Evolutionary conservation across 345 rosid species (phyloP).

Genomic region (Populus tremula): DNA sequence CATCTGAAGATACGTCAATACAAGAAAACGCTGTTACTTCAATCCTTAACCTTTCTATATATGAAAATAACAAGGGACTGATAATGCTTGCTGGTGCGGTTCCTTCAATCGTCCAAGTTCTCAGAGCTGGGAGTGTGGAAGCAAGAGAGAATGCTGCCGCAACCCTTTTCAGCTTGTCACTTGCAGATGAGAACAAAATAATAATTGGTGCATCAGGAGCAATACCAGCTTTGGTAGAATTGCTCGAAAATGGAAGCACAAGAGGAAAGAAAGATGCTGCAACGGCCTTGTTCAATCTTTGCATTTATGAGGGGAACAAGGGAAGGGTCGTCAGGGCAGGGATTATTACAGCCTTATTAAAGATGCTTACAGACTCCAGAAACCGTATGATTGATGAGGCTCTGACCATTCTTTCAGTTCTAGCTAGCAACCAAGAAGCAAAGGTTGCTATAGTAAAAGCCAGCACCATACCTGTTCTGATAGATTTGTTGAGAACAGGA

Average conservation of each 20-base stretch:
- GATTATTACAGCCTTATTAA: conserved; percentile 55
- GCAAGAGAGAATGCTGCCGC: conserved; percentile 96
- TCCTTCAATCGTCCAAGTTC: conserved; percentile 79
- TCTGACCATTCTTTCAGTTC: conserved; percentile 70
- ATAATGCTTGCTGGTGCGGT: conserved; percentile 87
- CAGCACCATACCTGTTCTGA: conserved; percentile 53
- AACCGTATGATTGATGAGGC: conserved; percentile 75
- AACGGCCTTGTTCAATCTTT: conserved; percentile 81
- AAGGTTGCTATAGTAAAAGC: conserved; percentile 66
- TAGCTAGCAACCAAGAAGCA: conserved; percentile 72
- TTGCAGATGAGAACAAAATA: conserved; percentile 85
- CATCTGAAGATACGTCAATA: conserved; percentile 48
- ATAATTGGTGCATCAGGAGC: conserved; percentile 91
- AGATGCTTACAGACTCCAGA: conserved; percentile 64
- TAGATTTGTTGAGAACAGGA: conserved; percentile 62
- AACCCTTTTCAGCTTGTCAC: conserved; percentile 84
- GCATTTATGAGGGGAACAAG: conserved; percentile 82
- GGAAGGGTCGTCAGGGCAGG: conserved; percentile 89
- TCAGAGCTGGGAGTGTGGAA: conserved; percentile 80
- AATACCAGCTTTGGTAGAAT: conserved; percentile 66
- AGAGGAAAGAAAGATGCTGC: conserved; percentile 98
- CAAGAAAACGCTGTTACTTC: conserved; percentile 90
- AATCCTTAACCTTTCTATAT: conserved; percentile 85
- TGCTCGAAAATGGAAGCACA: conserved; percentile 61
- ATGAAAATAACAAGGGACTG: conserved; percentile 68